Base-by-base conservation (phyloP, 345 rosid species). In the Passiflora organensis region DNA sequence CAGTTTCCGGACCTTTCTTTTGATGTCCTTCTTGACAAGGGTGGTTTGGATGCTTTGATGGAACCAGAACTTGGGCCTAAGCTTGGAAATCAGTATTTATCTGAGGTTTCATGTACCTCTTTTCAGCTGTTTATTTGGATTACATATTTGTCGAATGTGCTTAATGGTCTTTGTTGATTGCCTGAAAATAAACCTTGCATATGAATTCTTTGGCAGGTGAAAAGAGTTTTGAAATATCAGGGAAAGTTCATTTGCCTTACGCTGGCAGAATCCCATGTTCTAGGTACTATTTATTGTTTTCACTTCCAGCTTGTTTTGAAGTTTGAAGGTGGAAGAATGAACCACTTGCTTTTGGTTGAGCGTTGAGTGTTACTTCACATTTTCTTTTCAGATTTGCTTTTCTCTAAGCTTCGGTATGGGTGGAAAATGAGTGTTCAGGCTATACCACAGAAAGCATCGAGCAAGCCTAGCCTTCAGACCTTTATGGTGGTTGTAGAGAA, bases 41-140 rank as follows among this genome's bases (percentile, higher is more conserved):
- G 98, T 64, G 98, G 93, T 59, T 69, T 91, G 72, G 98, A 91
- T 84, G 98, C 98, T 71, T 73, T 91, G 53, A 88, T 91, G 98
- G 98, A 91, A 78, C 96, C 95, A 10, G 77, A 79, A 68, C 80
- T 75, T 20, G 98, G 98, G 19, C 62, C 82, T 2, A 81, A 75
- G 64, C 77, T 88, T 13, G 98, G 96, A 37, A 72, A 43, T 45
- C 78, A 79, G 64, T 91, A 91, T 70, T 74, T 88, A 70, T 73
- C 82, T 5, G 98, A 91, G 98, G 96, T 88, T 17, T 42, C 13
- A 10, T 1, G 4, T 41, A 15, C 43, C 36, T 58, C 48, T 34
- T 24, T 63, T 53, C 36, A 6, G 32, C 20, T 59, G 24, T 43
- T 20, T 17, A 38, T 36, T 20, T 48, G 13, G 28, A 20, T 2